These are phyloP conservation scores for Graphilbum fragrans DNA, from an alignment of 2,329 filamentous ascomycete species.

Conservation along the genomic window DNA sequence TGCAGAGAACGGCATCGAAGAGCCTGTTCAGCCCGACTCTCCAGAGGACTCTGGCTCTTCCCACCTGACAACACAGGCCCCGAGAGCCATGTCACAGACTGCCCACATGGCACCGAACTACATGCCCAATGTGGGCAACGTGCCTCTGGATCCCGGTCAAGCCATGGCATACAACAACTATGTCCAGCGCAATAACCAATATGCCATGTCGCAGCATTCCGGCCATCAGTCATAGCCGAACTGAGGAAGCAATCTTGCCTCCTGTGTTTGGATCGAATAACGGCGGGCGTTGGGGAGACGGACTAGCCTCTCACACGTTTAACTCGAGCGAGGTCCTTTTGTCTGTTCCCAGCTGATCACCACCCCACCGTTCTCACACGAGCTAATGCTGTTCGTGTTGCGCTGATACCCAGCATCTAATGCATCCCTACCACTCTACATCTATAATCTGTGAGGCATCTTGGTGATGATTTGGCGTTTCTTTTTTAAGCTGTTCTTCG, in stretches of 20 bases:
- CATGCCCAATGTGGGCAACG: conserved; percentile 47
- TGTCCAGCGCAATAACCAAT: conserved; percentile 61
- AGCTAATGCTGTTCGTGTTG: conserved; percentile 12
- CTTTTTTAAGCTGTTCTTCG: not conserved
- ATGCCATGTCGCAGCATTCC: conserved; percentile 72
- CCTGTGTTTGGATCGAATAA: not conserved
- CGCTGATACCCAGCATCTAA: conserved; percentile 49
- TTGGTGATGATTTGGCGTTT: conserved; percentile 8
- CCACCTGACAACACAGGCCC: conserved; percentile 57
- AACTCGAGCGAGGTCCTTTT: too few relatives aligned
- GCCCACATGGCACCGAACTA: conserved; percentile 52
- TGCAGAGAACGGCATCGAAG: conserved; percentile 71
- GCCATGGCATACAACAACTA: conserved; percentile 77
- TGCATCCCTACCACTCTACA: conserved; percentile 24
- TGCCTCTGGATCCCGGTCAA: conserved; percentile 64
- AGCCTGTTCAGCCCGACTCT: conserved; percentile 68
- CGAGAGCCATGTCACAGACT: conserved; percentile 51
- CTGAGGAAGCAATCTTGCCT: not conserved
- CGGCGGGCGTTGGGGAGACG: too few relatives aligned
- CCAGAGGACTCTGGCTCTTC: conserved; percentile 76
- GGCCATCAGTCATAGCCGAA: conserved; percentile 59
- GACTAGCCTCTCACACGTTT: too few relatives aligned
- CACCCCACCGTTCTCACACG: not conserved
- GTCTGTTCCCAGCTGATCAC: not conserved
- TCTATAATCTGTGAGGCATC: conserved; percentile 7